phyloP scores from a whole-genome alignment of 352 stramenopile species.

The Plasmopara halstedii region DNA sequence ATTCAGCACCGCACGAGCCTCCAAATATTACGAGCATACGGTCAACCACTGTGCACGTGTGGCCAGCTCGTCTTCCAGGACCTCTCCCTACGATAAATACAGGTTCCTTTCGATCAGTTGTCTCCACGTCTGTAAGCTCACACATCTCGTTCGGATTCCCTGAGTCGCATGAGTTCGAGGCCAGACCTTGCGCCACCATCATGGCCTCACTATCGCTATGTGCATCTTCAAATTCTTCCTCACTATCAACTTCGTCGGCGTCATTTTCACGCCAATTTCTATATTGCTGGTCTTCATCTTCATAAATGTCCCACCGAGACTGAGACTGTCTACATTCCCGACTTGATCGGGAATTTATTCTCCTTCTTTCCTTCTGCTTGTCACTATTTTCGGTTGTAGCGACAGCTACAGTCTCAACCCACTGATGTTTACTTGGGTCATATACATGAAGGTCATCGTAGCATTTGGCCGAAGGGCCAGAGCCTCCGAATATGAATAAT shows the following conservation, averaged over 20 bases:
- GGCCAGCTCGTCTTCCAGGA: slow-evolving; percentile 86
- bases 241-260: slow-evolving; percentile 16
- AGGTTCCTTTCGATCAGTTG: slow-evolving; percentile 32
- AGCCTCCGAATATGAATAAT: slow-evolving; percentile 94
- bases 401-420: slow-evolving; percentile 49
- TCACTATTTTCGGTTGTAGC: slow-evolving; percentile 7
- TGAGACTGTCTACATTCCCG: slow-evolving; percentile 10
- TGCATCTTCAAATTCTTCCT: slow-evolving; percentile 21
- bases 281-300: slow-evolving; percentile 38
- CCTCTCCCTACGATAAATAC: slow-evolving; percentile 82
- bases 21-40: slow-evolving; percentile 93
- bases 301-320: slow-evolving; percentile 28
- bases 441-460: slow-evolving; percentile 96
- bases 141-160: slow-evolving; percentile 67
- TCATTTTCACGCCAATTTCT: slow-evolving; percentile 16
- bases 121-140: slow-evolving; percentile 23
- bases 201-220: slow-evolving; percentile 36
- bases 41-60: slow-evolving; percentile 92
- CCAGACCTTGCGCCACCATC: slow-evolving; percentile 17
- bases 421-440: slow-evolving; percentile 46
- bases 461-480: slow-evolving; percentile 88
- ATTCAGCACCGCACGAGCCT: slow-evolving; percentile 86
- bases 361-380: slow-evolving; percentile 17
- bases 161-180: slow-evolving; percentile 21
- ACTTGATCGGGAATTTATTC: slow-evolving; percentile 10